Evolutionary conservation across 441 rosid species (phyloP).

Genomic region (Eruca vesicaria): DNA sequence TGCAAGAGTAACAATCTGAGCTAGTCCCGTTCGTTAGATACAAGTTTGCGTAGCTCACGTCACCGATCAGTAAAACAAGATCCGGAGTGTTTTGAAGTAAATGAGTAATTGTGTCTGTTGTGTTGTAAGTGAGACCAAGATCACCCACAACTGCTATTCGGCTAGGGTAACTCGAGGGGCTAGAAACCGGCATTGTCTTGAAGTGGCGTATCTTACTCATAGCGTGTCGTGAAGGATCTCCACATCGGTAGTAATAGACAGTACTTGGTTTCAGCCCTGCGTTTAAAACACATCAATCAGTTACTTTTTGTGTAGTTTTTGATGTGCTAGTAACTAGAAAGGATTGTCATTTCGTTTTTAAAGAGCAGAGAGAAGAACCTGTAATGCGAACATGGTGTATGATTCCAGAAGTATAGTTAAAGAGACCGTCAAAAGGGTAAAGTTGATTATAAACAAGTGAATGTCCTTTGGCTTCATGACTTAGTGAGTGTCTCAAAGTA

Average conservation of each 20-base stretch:
- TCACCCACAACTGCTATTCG: conserved; percentile 59
- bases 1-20: conserved; percentile 49
- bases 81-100: conserved; percentile 53
- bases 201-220: conserved; percentile 49
- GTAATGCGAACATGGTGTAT: conserved; percentile 78
- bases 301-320: no score
- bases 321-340: no score
- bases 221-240: conserved; percentile 53
- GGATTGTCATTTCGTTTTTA: no score
- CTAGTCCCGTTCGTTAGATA: conserved; percentile 55
- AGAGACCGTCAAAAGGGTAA: conserved; percentile 80
- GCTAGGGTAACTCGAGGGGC: conserved; percentile 44
- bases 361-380: no score
- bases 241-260: conserved; percentile 59
- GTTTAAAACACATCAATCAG: not conserved
- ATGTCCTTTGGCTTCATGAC: conserved; percentile 56
- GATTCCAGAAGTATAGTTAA: conserved; percentile 83
- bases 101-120: conserved; percentile 52
- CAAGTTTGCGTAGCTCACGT: conserved; percentile 54
- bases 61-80: conserved; percentile 58
- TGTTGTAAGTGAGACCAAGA: conserved; percentile 69
- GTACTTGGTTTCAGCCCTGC: conserved; percentile 55
- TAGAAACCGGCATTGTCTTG: conserved; percentile 49
- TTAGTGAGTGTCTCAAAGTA: conserved; percentile 40
- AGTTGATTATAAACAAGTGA: conserved; percentile 78